Conservation (phyloP, 176 grass and related monocot species). For the Alloteropsis semialata region DNA sequence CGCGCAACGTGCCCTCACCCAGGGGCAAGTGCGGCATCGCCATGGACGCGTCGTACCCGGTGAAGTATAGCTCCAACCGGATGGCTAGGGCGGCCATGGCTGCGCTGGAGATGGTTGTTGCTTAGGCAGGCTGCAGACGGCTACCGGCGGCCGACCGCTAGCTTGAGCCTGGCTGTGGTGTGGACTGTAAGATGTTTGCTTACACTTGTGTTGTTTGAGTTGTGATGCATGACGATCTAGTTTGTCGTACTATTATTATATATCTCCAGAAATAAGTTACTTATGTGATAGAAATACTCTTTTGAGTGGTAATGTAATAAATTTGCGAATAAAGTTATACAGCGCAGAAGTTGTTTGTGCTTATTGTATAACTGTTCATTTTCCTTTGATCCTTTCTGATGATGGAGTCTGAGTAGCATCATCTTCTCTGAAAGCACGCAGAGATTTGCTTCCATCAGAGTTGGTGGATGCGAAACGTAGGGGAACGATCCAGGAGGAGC, state of each 20-base stretch:
- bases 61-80: conserved; percentile 41
- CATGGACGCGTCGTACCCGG: conserved; percentile 51
- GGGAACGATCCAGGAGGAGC: no score
- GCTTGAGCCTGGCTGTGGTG: not conserved
- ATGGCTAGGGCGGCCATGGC: not conserved
- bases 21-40: conserved; percentile 60
- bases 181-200: not conserved
- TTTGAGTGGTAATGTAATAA: not conserved
- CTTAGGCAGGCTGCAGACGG: not conserved
- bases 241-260: not conserved
- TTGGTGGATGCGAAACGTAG: no score
- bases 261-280: not conserved
- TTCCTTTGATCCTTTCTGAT: conserved; percentile 74
- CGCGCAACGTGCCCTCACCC: conserved; percentile 11
- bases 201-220: not conserved
- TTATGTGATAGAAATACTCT: not conserved
- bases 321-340: not conserved
- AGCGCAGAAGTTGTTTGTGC: not conserved
- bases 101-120: not conserved
- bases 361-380: not conserved
- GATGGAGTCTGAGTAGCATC: conserved; percentile 46
- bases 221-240: not conserved
- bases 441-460: conserved; percentile 68
- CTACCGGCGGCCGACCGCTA: not conserved
- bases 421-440: no score